Evolutionary conservation across 1,139 yeast species (phyloP).

Genomic region (Protomyces gravidus): DNA sequence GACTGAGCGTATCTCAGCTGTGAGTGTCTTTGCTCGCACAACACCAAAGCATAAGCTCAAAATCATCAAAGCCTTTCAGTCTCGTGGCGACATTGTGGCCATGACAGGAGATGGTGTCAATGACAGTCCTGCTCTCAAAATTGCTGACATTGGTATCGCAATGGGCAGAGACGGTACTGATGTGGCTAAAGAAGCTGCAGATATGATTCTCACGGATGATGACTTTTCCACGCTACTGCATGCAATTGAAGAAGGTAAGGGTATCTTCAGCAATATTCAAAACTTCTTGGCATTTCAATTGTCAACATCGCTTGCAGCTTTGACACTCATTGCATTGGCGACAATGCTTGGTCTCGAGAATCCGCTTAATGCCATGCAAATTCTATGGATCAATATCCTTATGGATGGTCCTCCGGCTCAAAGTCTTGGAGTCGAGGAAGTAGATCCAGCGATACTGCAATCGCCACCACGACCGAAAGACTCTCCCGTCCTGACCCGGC

Average conservation of each 20-base stretch:
- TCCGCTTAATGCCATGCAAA: conserved; percentile 98
- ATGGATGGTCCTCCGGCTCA: conserved; percentile 99
- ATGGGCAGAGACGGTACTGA: conserved; percentile 98
- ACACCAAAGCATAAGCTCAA: conserved; percentile 93
- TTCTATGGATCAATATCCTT: conserved; percentile 86
- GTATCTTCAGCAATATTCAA: conserved; percentile 89
- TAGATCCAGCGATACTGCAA: conserved; percentile 88
- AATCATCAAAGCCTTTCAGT: conserved; percentile 85
- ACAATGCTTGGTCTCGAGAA: conserved; percentile 84
- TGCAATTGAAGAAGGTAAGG: conserved; percentile 96
- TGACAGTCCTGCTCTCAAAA: conserved; percentile 96
- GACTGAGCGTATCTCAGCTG: conserved; percentile 68
- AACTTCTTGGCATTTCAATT: conserved; percentile 90
- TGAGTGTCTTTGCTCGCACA: conserved; percentile 90
- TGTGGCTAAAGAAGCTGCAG: conserved; percentile 97
- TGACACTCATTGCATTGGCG: conserved; percentile 78
- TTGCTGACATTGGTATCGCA: conserved; percentile 95
- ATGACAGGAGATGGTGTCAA: conserved; percentile 99
- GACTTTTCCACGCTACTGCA: conserved; percentile 87
- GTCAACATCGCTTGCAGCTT: conserved; percentile 92
- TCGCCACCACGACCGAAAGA: conserved; percentile 86
- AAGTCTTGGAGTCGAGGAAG: conserved; percentile 94
- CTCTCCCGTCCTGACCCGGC: conserved; percentile 70
- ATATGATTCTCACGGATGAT: conserved; percentile 94
- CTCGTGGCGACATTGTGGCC: conserved; percentile 92